Conservation (phyloP, 1,284 basidiomycete species). For the Chalciporus sp. region DNA sequence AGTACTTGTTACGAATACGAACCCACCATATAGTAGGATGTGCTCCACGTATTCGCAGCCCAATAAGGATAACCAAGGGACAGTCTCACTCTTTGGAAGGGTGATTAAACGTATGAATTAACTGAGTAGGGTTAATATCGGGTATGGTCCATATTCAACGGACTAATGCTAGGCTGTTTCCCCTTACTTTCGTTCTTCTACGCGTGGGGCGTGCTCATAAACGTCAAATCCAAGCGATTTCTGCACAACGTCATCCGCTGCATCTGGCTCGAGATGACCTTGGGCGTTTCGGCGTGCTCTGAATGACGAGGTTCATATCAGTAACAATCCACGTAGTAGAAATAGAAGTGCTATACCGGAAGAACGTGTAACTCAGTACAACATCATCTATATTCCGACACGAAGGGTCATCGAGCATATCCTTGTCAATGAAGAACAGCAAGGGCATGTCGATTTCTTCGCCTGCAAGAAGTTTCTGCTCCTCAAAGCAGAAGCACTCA, state of each 20-base stretch:
- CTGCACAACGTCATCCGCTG: conserved; percentile 75
- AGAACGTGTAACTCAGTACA: conserved; percentile 97
- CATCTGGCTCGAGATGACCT: conserved; percentile 87
- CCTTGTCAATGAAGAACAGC: conserved; percentile 98
- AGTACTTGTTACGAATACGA: background rate
- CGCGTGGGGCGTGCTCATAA: conserved; percentile 53
- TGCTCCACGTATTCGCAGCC: background rate
- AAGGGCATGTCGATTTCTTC: conserved; percentile 99
- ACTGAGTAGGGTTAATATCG: background rate
- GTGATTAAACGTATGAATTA: background rate
- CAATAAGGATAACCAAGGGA: background rate
- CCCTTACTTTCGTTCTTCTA: conserved; percentile 13
- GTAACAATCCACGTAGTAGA: background rate
- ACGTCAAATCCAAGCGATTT: conserved; percentile 75
- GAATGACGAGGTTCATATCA: conserved; percentile 5
- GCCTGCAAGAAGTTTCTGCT: conserved; percentile 92
- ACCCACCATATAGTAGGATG: background rate
- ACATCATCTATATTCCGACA: conserved; percentile 89
- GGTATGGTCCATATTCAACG: conserved; percentile 2
- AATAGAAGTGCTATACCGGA: conserved; percentile 59
- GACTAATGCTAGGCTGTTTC: background rate
- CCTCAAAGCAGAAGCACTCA: conserved; percentile 99
- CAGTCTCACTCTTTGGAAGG: background rate
- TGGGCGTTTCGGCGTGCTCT: conserved; percentile 80
- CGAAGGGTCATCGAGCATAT: conserved; percentile 89